Evolutionary conservation across 352 stramenopile species (phyloP), one percentile per base, ranked within the genome.

Genomic region (Phytopythium vexans): DNA sequence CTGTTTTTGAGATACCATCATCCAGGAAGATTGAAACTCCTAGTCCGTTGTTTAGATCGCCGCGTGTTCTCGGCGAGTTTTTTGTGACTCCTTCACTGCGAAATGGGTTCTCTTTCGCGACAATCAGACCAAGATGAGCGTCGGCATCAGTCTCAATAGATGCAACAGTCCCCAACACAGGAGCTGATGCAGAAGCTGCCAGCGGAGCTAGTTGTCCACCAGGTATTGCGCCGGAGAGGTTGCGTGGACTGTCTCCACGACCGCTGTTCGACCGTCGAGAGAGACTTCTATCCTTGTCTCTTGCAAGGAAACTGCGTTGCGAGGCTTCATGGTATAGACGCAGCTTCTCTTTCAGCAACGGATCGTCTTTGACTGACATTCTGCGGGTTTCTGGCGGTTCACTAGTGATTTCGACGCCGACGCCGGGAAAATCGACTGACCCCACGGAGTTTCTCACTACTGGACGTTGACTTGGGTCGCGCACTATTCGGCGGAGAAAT

Each of bases 391-490:
- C 41, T 10, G 75, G 76, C 0, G 72, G 64, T 48, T 89, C 67
- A 8, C 65, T 58, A 0, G 79, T 88, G 59, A 89, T 86, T 46
- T 88, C 79, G 9, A 83, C 51, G 0, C 46, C 60, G 59, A 88
- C 79, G 27, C 64, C 75, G 11, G 64, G 59, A 41, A 75, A 68
- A 4, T 70, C 66, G n/a, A 75, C 59, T 11, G 76, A 78, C 31
- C 63, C 62, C 14, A 57, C 41, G 8, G 78, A 65, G 6, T 43
- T 42, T 21, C 71, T 82, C 32, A 89, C 58, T 0, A 88, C 74
- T 11, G 64, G 79, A 7, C 63, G 68, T 16, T 74, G 57, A 0
- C 49, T 53, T 8, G 43, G 38, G 7, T 61, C 32, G 4, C 66
- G 41, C 0, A 62, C 75, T 16, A 68, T 58, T 14, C 62, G 68